These are phyloP conservation scores for Ilex asprella DNA, from an alignment of 257 asterid genomes.

Conservation along the genomic window DNA sequence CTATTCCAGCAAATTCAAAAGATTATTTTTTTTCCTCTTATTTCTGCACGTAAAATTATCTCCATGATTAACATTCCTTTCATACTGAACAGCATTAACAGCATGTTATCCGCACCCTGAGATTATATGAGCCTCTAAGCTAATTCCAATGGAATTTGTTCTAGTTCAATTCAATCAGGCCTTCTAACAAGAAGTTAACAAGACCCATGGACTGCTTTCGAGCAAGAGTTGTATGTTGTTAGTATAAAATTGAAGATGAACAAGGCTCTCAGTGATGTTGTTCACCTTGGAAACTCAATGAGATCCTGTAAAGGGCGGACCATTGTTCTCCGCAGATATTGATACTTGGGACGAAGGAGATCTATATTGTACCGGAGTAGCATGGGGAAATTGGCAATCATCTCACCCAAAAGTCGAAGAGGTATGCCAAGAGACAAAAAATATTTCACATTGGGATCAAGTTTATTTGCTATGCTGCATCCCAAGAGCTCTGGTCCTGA, in stretches of 20 bases:
- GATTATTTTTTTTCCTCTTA: no score
- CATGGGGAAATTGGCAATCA: slow-evolving; percentile 83
- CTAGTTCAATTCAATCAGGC: no score
- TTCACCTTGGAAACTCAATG: slow-evolving; percentile 88
- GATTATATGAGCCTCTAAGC: no score
- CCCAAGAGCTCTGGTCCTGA: slow-evolving; percentile 80
- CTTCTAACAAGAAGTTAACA: no score
- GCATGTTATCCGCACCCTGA: no score
- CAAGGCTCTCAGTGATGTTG: background rate
- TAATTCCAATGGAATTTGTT: no score
- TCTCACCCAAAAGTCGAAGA: slow-evolving; percentile 54
- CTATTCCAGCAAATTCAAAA: no score
- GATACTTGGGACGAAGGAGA: slow-evolving; percentile 83
- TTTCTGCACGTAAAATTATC: no score
- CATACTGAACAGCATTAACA: no score
- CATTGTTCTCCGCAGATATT: slow-evolving; percentile 75
- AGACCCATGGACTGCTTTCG: no score
- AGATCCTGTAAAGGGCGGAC: slow-evolving; percentile 75
- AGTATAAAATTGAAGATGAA: background rate
- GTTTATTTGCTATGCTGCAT: slow-evolving; percentile 76
- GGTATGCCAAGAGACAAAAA: slow-evolving; percentile 79
- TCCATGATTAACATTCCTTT: no score
- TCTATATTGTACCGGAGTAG: slow-evolving; percentile 74
- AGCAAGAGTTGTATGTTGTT: no score
- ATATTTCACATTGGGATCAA: slow-evolving; percentile 81